Conservation (phyloP, 208 protist genomes). For the Porcisia hertigi region DNA sequence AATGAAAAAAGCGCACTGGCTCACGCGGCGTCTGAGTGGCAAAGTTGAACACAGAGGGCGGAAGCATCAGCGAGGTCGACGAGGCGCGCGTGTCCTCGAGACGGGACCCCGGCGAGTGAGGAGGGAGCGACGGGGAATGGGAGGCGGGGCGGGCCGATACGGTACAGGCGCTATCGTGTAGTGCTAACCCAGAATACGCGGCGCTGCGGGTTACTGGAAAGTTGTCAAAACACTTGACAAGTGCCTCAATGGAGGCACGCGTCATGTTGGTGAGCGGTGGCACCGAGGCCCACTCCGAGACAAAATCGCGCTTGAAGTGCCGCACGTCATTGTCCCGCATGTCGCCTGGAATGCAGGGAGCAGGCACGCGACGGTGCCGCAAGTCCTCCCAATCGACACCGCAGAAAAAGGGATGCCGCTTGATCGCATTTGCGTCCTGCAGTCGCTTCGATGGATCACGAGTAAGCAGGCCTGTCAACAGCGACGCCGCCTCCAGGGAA, state of each 20-base stretch:
- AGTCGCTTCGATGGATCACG: slow-evolving; percentile 51
- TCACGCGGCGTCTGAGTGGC: slow-evolving; percentile 11
- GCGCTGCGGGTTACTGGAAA: slow-evolving; percentile 42
- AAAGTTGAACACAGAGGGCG: slow-evolving; percentile 15
- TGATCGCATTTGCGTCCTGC: slow-evolving; percentile 41
- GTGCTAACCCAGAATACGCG: neutral
- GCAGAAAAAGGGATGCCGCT: slow-evolving; percentile 73
- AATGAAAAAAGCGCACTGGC: slow-evolving; percentile 25
- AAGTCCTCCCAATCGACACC: slow-evolving; percentile 73
- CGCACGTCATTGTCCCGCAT: slow-evolving; percentile 58
- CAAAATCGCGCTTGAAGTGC: slow-evolving; percentile 81
- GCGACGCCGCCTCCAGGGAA: slow-evolving; percentile 52
- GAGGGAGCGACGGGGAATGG: slow-evolving; percentile 2
- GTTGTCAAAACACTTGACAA: slow-evolving; percentile 66
- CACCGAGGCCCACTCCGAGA: slow-evolving; percentile 77
- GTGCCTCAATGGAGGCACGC: slow-evolving; percentile 53
- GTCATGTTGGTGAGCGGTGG: slow-evolving; percentile 41
- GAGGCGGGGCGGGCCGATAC: neutral
- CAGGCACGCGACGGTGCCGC: slow-evolving; percentile 37
- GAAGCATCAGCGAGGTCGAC: slow-evolving; percentile 22
- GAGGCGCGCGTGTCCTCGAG: slow-evolving; percentile 2
- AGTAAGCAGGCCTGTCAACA: slow-evolving; percentile 64
- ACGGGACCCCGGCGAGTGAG: neutral
- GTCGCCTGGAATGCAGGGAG: slow-evolving; percentile 42
- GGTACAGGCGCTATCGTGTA: neutral